Conservation (phyloP, 2,329 filamentous ascomycete species). For the Pseudogymnoascus sp. region DNA sequence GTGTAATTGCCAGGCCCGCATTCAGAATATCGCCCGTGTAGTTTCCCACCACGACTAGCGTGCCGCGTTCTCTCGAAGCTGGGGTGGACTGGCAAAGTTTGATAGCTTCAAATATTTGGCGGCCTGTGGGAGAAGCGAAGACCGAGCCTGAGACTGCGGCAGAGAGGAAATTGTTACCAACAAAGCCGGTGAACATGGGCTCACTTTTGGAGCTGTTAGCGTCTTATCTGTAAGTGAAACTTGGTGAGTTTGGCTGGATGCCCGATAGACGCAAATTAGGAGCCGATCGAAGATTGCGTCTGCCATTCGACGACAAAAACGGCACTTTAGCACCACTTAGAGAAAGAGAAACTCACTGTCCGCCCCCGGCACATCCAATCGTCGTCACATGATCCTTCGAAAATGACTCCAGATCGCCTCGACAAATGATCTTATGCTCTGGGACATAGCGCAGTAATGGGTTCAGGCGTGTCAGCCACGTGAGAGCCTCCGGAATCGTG, state of each 20-base stretch:
- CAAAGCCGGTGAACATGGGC: conserved; percentile 13
- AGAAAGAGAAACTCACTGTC: conserved; percentile 20
- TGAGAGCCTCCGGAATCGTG: conserved; percentile 23
- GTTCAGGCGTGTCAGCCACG: conserved; percentile 22
- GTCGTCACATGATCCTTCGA: conserved; percentile 24
- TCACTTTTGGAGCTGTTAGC: neutral
- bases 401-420: conserved; percentile 22
- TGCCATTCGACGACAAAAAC: too few species aligned
- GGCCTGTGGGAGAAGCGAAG: conserved; percentile 11
- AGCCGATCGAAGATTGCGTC: too few species aligned
- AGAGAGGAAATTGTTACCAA: conserved; percentile 6
- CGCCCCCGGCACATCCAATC: conserved; percentile 25
- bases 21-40: conserved; percentile 13
- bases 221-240: neutral
- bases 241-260: neutral
- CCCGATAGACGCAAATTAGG: neutral
- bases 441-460: conserved; percentile 19
- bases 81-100: conserved; percentile 9
- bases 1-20: conserved; percentile 11
- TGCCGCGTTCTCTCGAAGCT: neutral
- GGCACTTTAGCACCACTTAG: neutral
- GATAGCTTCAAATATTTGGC: conserved; percentile 8
- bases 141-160: conserved; percentile 6
- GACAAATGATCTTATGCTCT: conserved; percentile 23
- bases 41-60: conserved; percentile 6